Conservation (phyloP, 202 grass and related monocot species). For the Panicum virgatum region DNA sequence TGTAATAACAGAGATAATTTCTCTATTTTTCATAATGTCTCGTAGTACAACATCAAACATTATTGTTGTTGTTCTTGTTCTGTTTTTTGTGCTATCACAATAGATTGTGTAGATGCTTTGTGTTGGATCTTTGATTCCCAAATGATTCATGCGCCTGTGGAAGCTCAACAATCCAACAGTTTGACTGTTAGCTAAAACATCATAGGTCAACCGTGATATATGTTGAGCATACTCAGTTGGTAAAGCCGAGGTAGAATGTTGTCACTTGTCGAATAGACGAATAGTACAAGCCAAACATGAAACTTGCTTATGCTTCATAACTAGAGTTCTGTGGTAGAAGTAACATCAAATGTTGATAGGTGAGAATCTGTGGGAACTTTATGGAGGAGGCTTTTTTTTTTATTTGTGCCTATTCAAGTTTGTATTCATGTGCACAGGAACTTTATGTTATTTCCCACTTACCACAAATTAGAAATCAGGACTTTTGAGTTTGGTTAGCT, state of each 20-base stretch:
- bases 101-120: neutral
- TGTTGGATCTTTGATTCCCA: neutral
- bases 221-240: neutral
- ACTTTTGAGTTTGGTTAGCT: neutral
- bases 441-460: neutral
- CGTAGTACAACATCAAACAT: neutral
- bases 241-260: constrained; percentile 1
- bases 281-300: neutral
- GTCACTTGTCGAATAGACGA: neutral
- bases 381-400: neutral
- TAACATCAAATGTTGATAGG: neutral
- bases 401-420: neutral
- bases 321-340: constrained; percentile 1
- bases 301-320: neutral
- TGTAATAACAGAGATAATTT: neutral
- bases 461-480: neutral
- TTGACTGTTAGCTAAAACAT: constrained; percentile 4
- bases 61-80: constrained; percentile 6
- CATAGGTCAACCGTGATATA: neutral
- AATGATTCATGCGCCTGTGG: neutral
- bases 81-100: neutral
- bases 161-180: neutral
- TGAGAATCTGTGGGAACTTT: neutral
- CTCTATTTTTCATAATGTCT: neutral
- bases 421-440: neutral